phyloP scores from a whole-genome alignment of 2,329 filamentous ascomycete species.

The Aspergillus puulaauensis region DNA sequence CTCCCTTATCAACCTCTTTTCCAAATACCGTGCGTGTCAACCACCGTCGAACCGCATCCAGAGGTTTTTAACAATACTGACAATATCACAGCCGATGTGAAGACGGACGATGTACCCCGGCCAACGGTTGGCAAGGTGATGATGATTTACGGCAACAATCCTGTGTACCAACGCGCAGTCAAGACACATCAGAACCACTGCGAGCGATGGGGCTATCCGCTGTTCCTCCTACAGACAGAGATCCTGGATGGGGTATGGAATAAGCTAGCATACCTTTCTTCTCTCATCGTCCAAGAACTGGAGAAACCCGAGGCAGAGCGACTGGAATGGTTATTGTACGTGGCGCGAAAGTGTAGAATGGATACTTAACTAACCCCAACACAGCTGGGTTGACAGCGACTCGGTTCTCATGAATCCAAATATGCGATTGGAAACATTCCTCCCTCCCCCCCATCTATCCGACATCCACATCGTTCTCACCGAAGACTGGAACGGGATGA shows the following conservation, averaged over 20 bases:
- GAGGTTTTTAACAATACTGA: not conserved
- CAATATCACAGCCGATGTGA: not conserved
- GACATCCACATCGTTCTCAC: slow-evolving; percentile 31
- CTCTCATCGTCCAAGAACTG: slow-evolving; percentile 30
- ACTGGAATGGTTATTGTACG: slow-evolving; percentile 34
- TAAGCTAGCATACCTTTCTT: slow-evolving; percentile 46
- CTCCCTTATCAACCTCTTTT: not conserved
- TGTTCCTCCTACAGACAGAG: slow-evolving; percentile 42
- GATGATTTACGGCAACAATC: slow-evolving; percentile 21
- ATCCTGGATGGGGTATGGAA: slow-evolving; percentile 47
- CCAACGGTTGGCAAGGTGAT: slow-evolving; percentile 18
- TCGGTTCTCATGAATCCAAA: slow-evolving; percentile 34
- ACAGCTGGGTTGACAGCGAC: slow-evolving; percentile 36
- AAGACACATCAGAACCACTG: slow-evolving; percentile 43
- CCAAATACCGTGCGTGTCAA: not conserved
- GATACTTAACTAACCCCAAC: not conserved
- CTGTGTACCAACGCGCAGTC: slow-evolving; percentile 43
- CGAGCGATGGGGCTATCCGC: slow-evolving; percentile 41
- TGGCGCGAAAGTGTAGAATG: not conserved
- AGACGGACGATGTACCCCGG: not conserved
- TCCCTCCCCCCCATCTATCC: slow-evolving; percentile 28
- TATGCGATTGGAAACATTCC: slow-evolving; percentile 33
- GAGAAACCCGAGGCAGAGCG: slow-evolving; percentile 25
- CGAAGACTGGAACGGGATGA: slow-evolving; percentile 35
- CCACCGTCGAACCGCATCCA: not conserved